phyloP scores from a whole-genome alignment of 148 eudicot genomes.

The Camellia sinensis region DNA sequence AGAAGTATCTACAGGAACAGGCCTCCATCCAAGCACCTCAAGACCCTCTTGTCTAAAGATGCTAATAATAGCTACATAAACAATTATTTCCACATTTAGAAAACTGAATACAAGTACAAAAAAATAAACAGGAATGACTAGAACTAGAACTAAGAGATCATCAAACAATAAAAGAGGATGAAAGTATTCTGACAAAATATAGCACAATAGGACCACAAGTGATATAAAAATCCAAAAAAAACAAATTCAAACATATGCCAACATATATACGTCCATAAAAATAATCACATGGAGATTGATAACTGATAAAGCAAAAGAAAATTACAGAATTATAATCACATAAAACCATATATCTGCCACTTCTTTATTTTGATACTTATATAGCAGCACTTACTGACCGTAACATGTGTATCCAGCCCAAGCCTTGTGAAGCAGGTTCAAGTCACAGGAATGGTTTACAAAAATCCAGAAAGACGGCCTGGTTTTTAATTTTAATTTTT shows the following conservation, averaged over 20 bases:
- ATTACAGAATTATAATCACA: background rate
- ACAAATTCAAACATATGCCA: background rate
- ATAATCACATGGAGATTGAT: background rate
- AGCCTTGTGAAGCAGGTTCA: too few relatives aligned
- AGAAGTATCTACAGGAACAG: constrained; percentile 74
- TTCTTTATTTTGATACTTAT: background rate
- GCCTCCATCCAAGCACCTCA: constrained; percentile 97
- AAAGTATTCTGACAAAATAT: background rate
- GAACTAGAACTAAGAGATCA: background rate
- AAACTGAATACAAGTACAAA: constrained; percentile 13
- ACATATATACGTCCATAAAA: background rate
- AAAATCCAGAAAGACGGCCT: too few relatives aligned
- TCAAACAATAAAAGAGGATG: background rate
- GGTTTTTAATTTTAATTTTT: too few relatives aligned
- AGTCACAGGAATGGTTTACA: too few relatives aligned
- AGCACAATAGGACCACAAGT: background rate
- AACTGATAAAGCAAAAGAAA: background rate
- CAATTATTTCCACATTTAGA: constrained; percentile 19
- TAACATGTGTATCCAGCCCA: background rate
- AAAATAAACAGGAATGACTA: background rate
- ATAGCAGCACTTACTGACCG: background rate
- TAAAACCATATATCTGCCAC: background rate
- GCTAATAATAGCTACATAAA: constrained; percentile 55
- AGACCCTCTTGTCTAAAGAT: constrained; percentile 86
- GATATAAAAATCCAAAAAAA: background rate